Conservation (phyloP, 352 stramenopile species). For the Phytophthora agathidicida region DNA sequence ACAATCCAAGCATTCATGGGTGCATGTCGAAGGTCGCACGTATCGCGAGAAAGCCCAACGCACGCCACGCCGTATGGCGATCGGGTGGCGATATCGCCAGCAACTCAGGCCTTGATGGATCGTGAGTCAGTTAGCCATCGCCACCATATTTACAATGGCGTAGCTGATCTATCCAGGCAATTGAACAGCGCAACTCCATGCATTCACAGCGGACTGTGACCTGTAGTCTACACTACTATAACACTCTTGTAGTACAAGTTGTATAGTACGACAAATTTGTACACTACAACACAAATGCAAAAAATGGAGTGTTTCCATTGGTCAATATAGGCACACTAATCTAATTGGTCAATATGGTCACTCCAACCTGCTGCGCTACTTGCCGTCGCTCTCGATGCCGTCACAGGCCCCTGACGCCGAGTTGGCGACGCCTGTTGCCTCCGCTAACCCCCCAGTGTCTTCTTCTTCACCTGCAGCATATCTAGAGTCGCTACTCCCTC, state of each 20-base stretch:
- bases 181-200: too few relatives aligned
- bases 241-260: too few relatives aligned
- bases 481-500: not conserved
- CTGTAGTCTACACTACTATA: too few relatives aligned
- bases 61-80: not conserved
- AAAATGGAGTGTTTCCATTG: not conserved
- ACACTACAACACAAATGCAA: too few relatives aligned
- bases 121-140: constrained; percentile 1
- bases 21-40: not conserved
- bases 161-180: too few relatives aligned
- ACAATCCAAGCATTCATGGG: not conserved
- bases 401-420: not conserved
- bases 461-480: not conserved
- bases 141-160: too few relatives aligned
- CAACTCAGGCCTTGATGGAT: not conserved
- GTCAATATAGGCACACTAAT: not conserved
- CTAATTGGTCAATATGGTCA: not conserved
- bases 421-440: not conserved
- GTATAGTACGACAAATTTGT: too few relatives aligned
- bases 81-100: not conserved
- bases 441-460: not conserved
- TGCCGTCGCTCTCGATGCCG: not conserved
- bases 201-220: too few relatives aligned
- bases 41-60: too few relatives aligned
- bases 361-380: not conserved